phyloP scores from a whole-genome alignment of 129 eudicot genomes.

The Ambrosia artemisiifolia region DNA sequence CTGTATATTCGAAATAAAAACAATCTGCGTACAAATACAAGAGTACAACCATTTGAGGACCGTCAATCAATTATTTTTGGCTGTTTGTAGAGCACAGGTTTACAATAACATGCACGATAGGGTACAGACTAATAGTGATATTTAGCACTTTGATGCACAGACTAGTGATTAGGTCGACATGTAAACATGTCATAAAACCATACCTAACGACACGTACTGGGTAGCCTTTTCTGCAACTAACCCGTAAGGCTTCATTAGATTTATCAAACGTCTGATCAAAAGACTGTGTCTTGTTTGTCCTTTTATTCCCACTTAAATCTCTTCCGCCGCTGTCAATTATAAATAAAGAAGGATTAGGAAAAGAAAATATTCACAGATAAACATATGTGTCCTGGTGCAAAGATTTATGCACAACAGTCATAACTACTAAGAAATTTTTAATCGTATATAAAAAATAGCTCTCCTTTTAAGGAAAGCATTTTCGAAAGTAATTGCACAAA shows the following conservation, averaged over 20 bases:
- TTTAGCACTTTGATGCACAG: background rate
- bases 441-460: background rate
- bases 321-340: constrained; percentile 72
- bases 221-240: constrained; percentile 84
- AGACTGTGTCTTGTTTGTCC: constrained; percentile 86
- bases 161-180: background rate
- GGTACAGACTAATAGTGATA: background rate
- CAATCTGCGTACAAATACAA: background rate
- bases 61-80: background rate
- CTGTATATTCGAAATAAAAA: background rate
- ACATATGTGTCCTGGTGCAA: background rate
- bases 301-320: constrained; percentile 80
- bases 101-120: background rate
- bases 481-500: background rate
- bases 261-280: constrained; percentile 77
- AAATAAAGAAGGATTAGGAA: background rate
- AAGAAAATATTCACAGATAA: constrained; percentile 7
- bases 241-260: constrained; percentile 72
- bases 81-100: background rate
- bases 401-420: background rate
- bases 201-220: constrained; percentile 96
- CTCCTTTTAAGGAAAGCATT: background rate
- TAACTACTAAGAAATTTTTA: background rate
- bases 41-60: background rate
- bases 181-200: constrained; percentile 13